phyloP scores from a whole-genome alignment of 2,329 filamentous ascomycete genomes.

The Fusarium nygamai region DNA sequence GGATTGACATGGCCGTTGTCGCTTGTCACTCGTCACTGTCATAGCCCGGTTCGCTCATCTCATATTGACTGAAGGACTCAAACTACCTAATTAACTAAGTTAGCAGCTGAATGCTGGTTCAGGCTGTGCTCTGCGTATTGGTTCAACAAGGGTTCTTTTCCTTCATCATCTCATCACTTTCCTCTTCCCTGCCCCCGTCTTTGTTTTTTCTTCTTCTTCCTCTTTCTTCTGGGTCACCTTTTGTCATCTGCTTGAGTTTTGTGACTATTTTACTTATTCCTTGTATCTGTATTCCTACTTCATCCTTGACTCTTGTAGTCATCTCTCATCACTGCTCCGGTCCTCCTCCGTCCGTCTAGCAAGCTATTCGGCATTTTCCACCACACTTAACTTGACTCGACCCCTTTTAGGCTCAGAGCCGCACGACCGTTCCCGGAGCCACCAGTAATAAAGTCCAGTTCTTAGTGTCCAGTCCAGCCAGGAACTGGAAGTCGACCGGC shows the following conservation, averaged over 20 bases:
- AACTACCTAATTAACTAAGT: not conserved
- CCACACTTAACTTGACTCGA: not conserved
- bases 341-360: not conserved
- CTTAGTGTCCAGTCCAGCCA: not conserved
- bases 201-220: not conserved
- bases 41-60: conserved; percentile 26
- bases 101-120: conserved; percentile 3
- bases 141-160: conserved; percentile 34
- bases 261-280: conserved; percentile 12
- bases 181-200: conserved; percentile 14
- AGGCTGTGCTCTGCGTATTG: conserved; percentile 19
- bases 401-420: conserved; percentile 38
- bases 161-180: conserved; percentile 30
- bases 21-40: conserved; percentile 33
- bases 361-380: not conserved
- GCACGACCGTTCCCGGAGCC: conserved; percentile 35
- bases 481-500: conserved; percentile 22
- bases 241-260: conserved; percentile 12
- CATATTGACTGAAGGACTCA: not conserved
- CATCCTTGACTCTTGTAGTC: not conserved
- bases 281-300: not conserved
- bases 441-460: conserved; percentile 4
- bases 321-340: conserved; percentile 2
- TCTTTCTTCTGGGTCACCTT: not conserved
- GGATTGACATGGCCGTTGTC: conserved; percentile 21